Evolutionary conservation across 805 yeast species (phyloP), one percentile per base, ranked within the genome.

Genomic region (Ogataea pignaliae): DNA sequence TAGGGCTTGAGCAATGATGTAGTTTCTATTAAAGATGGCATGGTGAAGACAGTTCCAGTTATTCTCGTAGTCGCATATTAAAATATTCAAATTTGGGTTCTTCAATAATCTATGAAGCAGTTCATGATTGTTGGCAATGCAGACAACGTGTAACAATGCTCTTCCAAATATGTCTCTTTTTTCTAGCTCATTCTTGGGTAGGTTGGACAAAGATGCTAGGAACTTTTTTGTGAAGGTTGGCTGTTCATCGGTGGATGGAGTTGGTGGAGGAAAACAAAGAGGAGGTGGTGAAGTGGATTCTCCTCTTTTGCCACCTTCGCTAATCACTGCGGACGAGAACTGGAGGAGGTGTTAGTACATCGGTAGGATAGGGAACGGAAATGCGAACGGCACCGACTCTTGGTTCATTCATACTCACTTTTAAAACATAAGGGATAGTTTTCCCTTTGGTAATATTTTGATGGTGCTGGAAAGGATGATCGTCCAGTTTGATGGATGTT

Each of bases 41-140:
- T 80, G 76, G 61, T 90, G 97, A 28, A 90, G 68, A 21, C 88
- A 78, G 36, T 86, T 85, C 84, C 95, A 89, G 2, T 88, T 85
- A 57, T 78, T 87, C 61, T 89, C 97, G 41, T 68, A 68, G 60
- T 90, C 97, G 2, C 69, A 63, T 0, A 73, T 54, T 3, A 64
- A 53, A 2, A 72, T 52, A 42, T 80, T 78, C 17, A 76, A 56
- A 14, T 73, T 71, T 9, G 73, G 70, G 48, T 75, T 73, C 41
- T 68, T 70, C 34, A 84, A 60, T 8, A 85, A 50, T 17, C 66
- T 66, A 9, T 63, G 55, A 14, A 85, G 63, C 21, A 70, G 56
- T 43, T 75, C 79, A 39, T 64, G 57, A 38, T 78, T 66, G 47
- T 82, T 79, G 37, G 72, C 50, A 30, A 78, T 59, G 34, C 82